Base-by-base conservation (phyloP, 1,284 basidiomycete genomes). In the Coniophora puteana region DNA sequence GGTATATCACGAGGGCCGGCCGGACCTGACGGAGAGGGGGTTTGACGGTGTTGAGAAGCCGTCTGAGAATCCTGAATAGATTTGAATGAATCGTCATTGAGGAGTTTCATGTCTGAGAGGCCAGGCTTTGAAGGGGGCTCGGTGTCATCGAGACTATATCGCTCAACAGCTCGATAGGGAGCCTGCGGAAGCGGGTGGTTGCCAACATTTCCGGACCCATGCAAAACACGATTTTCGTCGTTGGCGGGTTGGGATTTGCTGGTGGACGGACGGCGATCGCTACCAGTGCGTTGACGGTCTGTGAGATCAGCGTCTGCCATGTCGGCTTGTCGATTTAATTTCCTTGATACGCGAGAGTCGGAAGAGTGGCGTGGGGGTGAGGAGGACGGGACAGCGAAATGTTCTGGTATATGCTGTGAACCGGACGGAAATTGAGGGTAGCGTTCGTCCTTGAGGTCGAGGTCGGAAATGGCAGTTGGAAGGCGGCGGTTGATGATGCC, bases 361-460 rank as follows among this genome's bases (percentile, higher is more conserved):
- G 49, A 40, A 38, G 49, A 50, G 20, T 16, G 23, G n/a, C n/a
- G n/a, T n/a, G n/a, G n/a, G n/a, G n/a, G n/a, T n/a, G n/a, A n/a
- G n/a, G n/a, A n/a, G n/a, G n/a, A n/a, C n/a, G n/a, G n/a, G n/a
- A n/a, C n/a, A n/a, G n/a, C n/a, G n/a, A n/a, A n/a, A n/a, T n/a
- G n/a, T n/a, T 32, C 49, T 16, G 53, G 51, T 23, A 48, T 47
- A 16, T 49, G 53, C 29, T 54, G 52, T 26, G 46, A n/a, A 26
- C 48, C 43, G 36, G 59, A 28, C 37, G 47, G 41, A 48, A 51
- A 44, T 30, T 72, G 57, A 13, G 80, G 79, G 58, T 82, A 81
- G 51, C 80, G 69, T 55, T 72, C 71, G 63, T 80, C 79, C 53
- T 71, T 68, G 57, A 77, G 71, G 59, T 81, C 78, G 49, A 78